Conservation (phyloP, 345 rosid species). For the Pugionium dolabratum region DNA sequence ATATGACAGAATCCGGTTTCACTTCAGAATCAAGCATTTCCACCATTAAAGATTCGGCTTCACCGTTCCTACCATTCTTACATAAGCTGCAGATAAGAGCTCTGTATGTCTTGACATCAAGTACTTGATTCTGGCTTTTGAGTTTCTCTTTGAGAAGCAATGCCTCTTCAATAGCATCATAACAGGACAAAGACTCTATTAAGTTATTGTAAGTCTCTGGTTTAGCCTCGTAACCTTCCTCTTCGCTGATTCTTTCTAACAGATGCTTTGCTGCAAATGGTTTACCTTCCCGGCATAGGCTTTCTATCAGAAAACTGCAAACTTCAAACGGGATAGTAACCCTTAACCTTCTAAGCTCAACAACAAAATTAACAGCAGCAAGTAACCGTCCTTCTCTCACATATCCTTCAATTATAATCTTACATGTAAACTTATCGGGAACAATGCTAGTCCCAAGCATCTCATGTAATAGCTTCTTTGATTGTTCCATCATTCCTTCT, state of each 20-base stretch:
- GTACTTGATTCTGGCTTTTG: slow-evolving; percentile 36
- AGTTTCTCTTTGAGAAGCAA: slow-evolving; percentile 60
- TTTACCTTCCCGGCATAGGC: slow-evolving; percentile 61
- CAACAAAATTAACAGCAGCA: slow-evolving; percentile 75
- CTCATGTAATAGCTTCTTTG: slow-evolving; percentile 57
- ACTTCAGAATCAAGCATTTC: slow-evolving; percentile 63
- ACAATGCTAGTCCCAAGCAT: slow-evolving; percentile 66
- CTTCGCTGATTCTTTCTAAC: slow-evolving; percentile 45
- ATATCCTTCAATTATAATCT: slow-evolving; percentile 59
- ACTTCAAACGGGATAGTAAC: slow-evolving; percentile 51
- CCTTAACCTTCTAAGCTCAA: slow-evolving; percentile 62
- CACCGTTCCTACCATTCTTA: slow-evolving; percentile 47
- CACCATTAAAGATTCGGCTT: slow-evolving; percentile 58
- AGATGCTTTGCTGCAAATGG: slow-evolving; percentile 89
- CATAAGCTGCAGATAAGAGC: slow-evolving; percentile 63
- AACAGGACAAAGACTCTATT: slow-evolving; percentile 56
- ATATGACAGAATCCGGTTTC: slow-evolving; percentile 57
- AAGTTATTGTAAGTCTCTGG: slow-evolving; percentile 48
- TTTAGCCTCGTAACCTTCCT: slow-evolving; percentile 49
- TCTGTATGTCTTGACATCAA: slow-evolving; percentile 43
- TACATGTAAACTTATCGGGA: slow-evolving; percentile 65
- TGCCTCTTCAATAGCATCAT: slow-evolving; percentile 51
- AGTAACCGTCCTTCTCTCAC: slow-evolving; percentile 54
- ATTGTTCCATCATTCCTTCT: slow-evolving; percentile 64
- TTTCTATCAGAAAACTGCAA: slow-evolving; percentile 53